Conservation (phyloP, 2,329 filamentous ascomycete species). For the Clonostachys solani region DNA sequence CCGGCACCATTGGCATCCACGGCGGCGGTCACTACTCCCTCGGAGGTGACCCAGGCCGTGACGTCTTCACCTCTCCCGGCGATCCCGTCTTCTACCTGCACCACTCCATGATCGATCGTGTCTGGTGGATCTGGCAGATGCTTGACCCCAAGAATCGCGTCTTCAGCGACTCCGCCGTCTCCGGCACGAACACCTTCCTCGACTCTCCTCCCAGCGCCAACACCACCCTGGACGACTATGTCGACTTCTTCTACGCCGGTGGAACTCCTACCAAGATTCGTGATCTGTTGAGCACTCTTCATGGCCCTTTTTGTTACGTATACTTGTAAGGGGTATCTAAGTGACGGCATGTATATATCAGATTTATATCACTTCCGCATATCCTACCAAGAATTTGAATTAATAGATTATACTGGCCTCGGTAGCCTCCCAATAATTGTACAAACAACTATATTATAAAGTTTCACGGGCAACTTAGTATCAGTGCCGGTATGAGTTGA, state of each 20-base stretch:
- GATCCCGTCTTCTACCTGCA: conserved; percentile 28
- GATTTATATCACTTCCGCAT: too few relatives aligned
- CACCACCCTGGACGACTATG: conserved; percentile 16
- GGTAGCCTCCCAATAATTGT: too few relatives aligned
- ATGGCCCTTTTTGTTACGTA: conserved; percentile 20
- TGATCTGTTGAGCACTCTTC: conserved; percentile 21
- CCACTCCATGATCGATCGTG: conserved; percentile 12
- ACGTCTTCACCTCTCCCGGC: conserved; percentile 31
- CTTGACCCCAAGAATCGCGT: conserved; percentile 15
- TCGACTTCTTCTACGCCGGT: conserved; percentile 17
- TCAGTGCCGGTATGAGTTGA: too few relatives aligned
- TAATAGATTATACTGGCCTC: too few relatives aligned
- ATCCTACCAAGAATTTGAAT: too few relatives aligned
- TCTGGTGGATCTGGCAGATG: conserved; percentile 10
- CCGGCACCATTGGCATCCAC: conserved; percentile 24
- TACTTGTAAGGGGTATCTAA: too few relatives aligned
- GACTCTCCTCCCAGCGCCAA: conserved; percentile 9
- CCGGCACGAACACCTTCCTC: conserved; percentile 7
- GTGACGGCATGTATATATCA: too few relatives aligned
- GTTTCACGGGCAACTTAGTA: too few relatives aligned
- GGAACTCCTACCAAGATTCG: conserved; percentile 16
- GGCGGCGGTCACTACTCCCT: conserved; percentile 32
- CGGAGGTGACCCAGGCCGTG: conserved; percentile 33
- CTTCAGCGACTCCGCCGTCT: conserved; percentile 8
- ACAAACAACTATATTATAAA: too few relatives aligned